phyloP scores from a whole-genome alignment of 164 flowering plant genomes.

The Warburgia ugandensis region DNA sequence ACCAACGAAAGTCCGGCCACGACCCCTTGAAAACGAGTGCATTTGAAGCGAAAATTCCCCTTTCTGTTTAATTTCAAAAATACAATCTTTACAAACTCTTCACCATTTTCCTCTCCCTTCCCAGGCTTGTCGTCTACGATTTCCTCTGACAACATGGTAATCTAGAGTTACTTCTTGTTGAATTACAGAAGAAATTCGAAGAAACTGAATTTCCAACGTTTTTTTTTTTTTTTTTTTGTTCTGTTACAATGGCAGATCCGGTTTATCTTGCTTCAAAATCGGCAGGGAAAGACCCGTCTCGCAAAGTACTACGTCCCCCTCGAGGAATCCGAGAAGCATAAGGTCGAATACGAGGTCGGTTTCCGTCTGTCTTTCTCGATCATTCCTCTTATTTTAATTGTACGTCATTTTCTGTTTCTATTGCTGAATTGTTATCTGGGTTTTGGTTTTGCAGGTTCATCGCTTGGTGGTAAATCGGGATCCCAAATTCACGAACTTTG shows the following conservation, averaged over 20 bases:
- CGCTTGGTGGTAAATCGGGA: conserved; percentile 97
- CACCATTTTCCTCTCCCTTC: too few relatives aligned
- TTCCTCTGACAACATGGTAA: too few relatives aligned
- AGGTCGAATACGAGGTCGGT: conserved; percentile 91
- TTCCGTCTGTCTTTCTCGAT: background rate
- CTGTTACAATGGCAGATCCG: conserved; percentile 82
- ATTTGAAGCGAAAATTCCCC: too few relatives aligned
- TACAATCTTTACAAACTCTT: too few relatives aligned
- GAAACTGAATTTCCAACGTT: too few relatives aligned
- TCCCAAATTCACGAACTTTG: conserved; percentile 94
- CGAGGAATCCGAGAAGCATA: conserved; percentile 98
- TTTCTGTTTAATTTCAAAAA: too few relatives aligned
- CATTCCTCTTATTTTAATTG: background rate
- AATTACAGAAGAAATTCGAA: too few relatives aligned
- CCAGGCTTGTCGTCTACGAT: too few relatives aligned
- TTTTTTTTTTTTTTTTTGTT: too few relatives aligned
- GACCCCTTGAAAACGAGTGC: too few relatives aligned
- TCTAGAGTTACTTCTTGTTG: too few relatives aligned
- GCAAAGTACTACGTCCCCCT: conserved; percentile 97
- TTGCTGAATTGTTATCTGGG: conserved; percentile 2
- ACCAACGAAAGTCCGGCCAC: too few relatives aligned
- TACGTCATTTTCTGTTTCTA: background rate
- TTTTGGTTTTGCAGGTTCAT: conserved; percentile 59
- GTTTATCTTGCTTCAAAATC: conserved; percentile 82
- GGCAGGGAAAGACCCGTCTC: conserved; percentile 95